Percentiles rank a stretch among this genome's conserved stretches.
phyloP scores from a whole-genome alignment of 2,329 filamentous ascomycete species.

The Endocalyx cinctus region DNA sequence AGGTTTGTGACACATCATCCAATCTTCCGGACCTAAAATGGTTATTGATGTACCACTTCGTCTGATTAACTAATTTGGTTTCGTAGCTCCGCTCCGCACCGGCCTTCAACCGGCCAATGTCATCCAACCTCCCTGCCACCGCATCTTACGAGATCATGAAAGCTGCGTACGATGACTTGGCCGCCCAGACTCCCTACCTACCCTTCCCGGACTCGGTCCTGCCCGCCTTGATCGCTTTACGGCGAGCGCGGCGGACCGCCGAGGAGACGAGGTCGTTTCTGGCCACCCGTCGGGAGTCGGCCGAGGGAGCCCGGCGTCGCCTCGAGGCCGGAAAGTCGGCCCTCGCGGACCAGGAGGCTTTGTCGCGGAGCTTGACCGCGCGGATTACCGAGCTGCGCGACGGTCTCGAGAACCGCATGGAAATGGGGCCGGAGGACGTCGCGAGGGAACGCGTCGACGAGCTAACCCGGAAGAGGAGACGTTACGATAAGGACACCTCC shows the following conservation, averaged over 20 bases:
- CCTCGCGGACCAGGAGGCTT: constrained; percentile 50
- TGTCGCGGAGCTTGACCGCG: constrained; percentile 45
- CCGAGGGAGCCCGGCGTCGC: constrained; percentile 39
- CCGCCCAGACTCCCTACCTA: constrained; percentile 58
- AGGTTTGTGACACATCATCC: constrained; percentile 33
- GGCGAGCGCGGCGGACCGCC: constrained; percentile 61
- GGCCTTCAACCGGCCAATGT: too few species aligned
- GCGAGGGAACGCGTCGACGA: constrained; percentile 58
- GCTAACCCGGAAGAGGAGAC: constrained; percentile 53
- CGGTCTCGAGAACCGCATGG: constrained; percentile 52
- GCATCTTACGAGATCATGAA: constrained; percentile 49
- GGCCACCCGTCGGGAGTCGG: constrained; percentile 34
- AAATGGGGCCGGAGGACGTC: constrained; percentile 56
- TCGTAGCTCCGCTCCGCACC: constrained; percentile 16
- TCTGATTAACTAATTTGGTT: too few species aligned
- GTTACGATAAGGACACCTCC: constrained; percentile 57
- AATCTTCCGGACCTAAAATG: too few species aligned
- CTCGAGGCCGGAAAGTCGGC: constrained; percentile 48
- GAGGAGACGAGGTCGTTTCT: constrained; percentile 60
- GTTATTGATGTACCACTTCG: neutral
- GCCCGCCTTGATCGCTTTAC: constrained; percentile 66
- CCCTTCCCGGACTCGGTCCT: constrained; percentile 64
- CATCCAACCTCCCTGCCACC: constrained; percentile 21
- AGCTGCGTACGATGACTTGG: constrained; percentile 61
- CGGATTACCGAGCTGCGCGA: constrained; percentile 56